phyloP scores from a whole-genome alignment of 2,329 filamentous ascomycete genomes.

The Colletotrichum agaves region DNA sequence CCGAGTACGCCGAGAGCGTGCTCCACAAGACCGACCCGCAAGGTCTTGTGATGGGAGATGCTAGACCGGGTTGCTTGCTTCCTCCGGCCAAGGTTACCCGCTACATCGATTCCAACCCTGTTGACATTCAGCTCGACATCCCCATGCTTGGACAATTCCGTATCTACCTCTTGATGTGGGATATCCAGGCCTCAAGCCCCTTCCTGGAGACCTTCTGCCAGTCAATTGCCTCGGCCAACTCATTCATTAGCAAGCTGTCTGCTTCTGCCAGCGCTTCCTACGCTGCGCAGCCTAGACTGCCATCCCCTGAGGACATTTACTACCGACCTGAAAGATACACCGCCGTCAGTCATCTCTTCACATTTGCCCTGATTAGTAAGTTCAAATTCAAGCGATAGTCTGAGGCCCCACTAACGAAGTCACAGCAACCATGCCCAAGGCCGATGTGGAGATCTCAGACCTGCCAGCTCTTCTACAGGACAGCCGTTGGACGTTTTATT shows the following conservation, averaged over 20 bases:
- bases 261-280: constrained; percentile 71
- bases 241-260: constrained; percentile 69
- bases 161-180: constrained; percentile 76
- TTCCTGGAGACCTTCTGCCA: constrained; percentile 71
- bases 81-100: constrained; percentile 77
- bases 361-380: constrained; percentile 74
- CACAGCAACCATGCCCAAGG: constrained; percentile 68
- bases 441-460: constrained; percentile 72
- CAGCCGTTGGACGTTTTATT: constrained; percentile 78
- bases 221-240: constrained; percentile 60
- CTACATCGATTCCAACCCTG: constrained; percentile 81
- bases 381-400: constrained; percentile 38
- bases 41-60: constrained; percentile 57
- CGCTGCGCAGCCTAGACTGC: constrained; percentile 64
- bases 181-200: constrained; percentile 63
- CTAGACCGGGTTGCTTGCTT: constrained; percentile 65
- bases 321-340: constrained; percentile 76
- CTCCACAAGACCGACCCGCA: constrained; percentile 58
- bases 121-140: constrained; percentile 82
- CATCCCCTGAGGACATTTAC: constrained; percentile 72
- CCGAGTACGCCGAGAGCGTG: constrained; percentile 65
- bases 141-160: constrained; percentile 82
- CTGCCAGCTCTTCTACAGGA: constrained; percentile 70
- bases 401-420: constrained; percentile 10
- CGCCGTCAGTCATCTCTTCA: constrained; percentile 74